A percentile compares a stretch with the other conserved stretches of the same genome.
These are phyloP conservation scores for Lachnellula occidentalis DNA, from an alignment of 2,329 filamentous ascomycete genomes.

Conservation along the genomic window DNA sequence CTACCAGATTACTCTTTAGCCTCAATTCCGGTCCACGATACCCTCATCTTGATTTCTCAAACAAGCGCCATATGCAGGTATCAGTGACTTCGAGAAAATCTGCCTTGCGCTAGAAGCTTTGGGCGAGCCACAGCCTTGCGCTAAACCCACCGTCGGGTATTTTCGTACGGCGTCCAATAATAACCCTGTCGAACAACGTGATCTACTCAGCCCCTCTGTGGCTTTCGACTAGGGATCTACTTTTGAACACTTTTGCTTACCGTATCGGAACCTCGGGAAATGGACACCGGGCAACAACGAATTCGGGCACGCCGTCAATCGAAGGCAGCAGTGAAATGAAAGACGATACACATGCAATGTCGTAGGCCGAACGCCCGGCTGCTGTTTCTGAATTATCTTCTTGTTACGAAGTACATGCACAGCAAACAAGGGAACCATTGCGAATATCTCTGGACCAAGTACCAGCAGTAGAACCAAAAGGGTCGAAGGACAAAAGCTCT, in stretches of 20 bases:
- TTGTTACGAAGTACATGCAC: neutral
- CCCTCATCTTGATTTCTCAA: neutral
- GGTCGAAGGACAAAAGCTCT: no score
- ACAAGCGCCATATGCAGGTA: neutral
- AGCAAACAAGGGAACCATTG: neutral
- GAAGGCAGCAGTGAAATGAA: constrained; percentile 14
- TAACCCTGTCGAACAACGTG: constrained; percentile 6
- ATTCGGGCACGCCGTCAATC: constrained; percentile 16
- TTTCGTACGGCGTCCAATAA: constrained; percentile 23
- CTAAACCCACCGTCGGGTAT: constrained; percentile 4
- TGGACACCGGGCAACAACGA: neutral
- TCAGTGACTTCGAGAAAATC: constrained; percentile 8
- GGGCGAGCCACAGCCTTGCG: constrained; percentile 8
- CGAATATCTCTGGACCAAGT: no score
- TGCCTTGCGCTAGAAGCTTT: constrained; percentile 12
- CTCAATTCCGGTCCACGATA: constrained; percentile 2
- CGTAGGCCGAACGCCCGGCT: neutral
- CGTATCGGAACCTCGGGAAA: constrained; percentile 5
- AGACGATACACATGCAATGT: neutral
- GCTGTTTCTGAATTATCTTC: neutral
- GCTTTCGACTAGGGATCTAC: constrained; percentile 3
- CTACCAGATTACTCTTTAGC: neutral
- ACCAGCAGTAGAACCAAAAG: no score
- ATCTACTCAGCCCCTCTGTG: constrained; percentile 18
- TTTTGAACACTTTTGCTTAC: constrained; percentile 10